Conservation (phyloP, 768 basidiomycete genomes). For the Boletellus ananas region DNA sequence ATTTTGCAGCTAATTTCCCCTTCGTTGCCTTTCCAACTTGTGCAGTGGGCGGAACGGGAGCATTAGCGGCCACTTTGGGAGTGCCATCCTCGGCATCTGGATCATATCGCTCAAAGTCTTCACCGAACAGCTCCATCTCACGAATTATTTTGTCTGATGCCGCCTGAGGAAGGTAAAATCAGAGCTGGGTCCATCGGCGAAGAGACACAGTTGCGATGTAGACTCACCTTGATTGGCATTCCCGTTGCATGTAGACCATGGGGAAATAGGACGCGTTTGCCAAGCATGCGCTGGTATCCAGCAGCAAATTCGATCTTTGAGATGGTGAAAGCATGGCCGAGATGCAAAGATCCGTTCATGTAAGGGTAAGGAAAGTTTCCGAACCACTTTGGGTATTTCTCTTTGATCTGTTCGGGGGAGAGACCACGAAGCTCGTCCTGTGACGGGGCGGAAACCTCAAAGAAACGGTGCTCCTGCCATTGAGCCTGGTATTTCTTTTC, state of each 20-base stretch:
- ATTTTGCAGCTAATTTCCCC: slow-evolving; percentile 90
- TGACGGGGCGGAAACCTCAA: slow-evolving; percentile 82
- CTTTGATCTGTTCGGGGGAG: slow-evolving; percentile 58
- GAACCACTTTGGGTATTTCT: slow-evolving; percentile 93
- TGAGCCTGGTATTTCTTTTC: slow-evolving; percentile 81
- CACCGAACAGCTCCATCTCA: slow-evolving; percentile 94
- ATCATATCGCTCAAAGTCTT: slow-evolving; percentile 66
- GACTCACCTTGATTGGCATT: slow-evolving; percentile 95
- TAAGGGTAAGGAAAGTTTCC: slow-evolving; percentile 96
- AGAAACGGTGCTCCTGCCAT: slow-evolving; percentile 76
- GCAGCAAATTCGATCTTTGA: slow-evolving; percentile 97
- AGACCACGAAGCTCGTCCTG: slow-evolving; percentile 60
- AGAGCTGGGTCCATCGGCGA: neutral
- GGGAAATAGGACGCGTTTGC: slow-evolving; percentile 94
- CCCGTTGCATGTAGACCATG: slow-evolving; percentile 97
- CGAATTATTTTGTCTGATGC: slow-evolving; percentile 97
- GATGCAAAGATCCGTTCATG: slow-evolving; percentile 97
- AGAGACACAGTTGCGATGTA: neutral
- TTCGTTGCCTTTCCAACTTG: slow-evolving; percentile 86
- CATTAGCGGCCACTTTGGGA: slow-evolving; percentile 39
- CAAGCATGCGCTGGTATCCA: slow-evolving; percentile 92
- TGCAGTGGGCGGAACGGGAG: slow-evolving; percentile 39
- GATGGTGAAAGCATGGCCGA: slow-evolving; percentile 97
- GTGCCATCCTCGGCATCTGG: slow-evolving; percentile 44
- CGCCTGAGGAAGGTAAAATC: slow-evolving; percentile 48